Percentiles rank a stretch among this genome's conserved stretches.
Evolutionary conservation across 192 early-diverging fungal species (phyloP).

Genomic region (Gamsiella multidivaricata): DNA sequence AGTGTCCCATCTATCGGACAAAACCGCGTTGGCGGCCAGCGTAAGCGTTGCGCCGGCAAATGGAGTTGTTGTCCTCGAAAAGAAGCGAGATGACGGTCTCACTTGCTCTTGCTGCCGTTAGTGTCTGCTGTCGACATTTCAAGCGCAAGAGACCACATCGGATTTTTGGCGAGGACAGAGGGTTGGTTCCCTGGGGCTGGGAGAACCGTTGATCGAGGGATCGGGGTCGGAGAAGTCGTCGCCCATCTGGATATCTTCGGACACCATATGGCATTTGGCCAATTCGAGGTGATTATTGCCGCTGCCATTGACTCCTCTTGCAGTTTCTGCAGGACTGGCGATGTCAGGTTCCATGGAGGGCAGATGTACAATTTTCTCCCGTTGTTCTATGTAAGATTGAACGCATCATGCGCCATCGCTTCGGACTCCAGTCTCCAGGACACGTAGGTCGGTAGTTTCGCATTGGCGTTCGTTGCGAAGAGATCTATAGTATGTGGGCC

Average conservation of each 20-base stretch:
- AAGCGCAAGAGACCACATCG: slow-evolving; percentile 15
- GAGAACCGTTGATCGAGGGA: slow-evolving; percentile 1
- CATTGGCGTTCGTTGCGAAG: not conserved
- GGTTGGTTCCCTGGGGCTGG: not conserved
- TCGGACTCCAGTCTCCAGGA: not conserved
- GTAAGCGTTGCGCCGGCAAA: not conserved
- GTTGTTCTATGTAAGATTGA: not conserved
- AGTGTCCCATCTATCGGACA: slow-evolving; percentile 10
- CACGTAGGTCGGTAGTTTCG: not conserved
- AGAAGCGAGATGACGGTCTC: not conserved
- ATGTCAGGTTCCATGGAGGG: slow-evolving; percentile 13
- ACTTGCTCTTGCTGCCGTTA: not conserved
- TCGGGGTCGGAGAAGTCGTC: not conserved
- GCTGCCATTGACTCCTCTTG: not conserved
- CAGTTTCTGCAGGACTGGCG: slow-evolving; percentile 5
- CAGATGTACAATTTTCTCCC: not conserved
- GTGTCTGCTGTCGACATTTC: slow-evolving; percentile 5
- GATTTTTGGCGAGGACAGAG: not conserved
- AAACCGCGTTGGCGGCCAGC: slow-evolving; percentile 1
- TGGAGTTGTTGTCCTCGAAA: slow-evolving; percentile 6
- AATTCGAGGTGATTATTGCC: slow-evolving; percentile 14
- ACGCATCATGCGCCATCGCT: not conserved
- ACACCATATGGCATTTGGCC: not conserved
- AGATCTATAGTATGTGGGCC: slow-evolving; percentile 7
- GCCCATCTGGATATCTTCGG: not conserved